Base-by-base conservation (phyloP, 768 basidiomycete genomes). In the Rhodosporidiobolus sp. region DNA sequence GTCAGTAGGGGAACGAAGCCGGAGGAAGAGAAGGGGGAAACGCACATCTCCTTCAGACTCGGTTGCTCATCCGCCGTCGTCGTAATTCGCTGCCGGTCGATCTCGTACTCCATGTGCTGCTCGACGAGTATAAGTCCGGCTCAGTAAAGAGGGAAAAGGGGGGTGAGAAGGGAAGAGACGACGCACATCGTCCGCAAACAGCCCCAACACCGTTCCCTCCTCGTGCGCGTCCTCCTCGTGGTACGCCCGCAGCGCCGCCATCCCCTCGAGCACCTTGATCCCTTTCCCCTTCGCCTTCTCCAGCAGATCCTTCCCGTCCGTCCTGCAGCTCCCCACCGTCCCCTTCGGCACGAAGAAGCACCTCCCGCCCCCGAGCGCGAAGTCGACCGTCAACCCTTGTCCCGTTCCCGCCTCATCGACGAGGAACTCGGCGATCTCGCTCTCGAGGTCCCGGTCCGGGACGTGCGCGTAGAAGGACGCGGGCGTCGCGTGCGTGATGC, bases 81-180 rank as follows among this genome's bases (percentile, higher is more conserved):
- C 9, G 50, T 38, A 19, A 52, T 74, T 11, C 46, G 46, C 61
- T 73, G 63, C 22, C 79, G 72, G 67, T 80, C 79, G 30, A 79
- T 43, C 59, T 80, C 78, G 58, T 77, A 79, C 32, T 75, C 68
- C 70, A 79, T 66, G 61, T 79, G 78, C 63, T 79, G 61, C 59
- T 16, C n/a, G n/a, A n/a, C n/a, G n/a, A n/a, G n/a, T n/a, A n/a
- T n/a, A n/a, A n/a, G n/a, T n/a, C n/a, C n/a, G n/a, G n/a, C n/a
- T n/a, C n/a, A n/a, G n/a, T n/a, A 12, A 24, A 4, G 16, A 3
- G 46, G 24, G 35, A 22, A 20, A 22, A 24, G 24, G 35, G 10
- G 20, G 49, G 14, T 43, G 9, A 26, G 46, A 4, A 4, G 26
- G 35, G 24, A 5, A 17, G 49, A 20, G 19, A 45, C n/a, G 19